Evolutionary conservation across 169 alveolate species (phyloP), one percentile per base, ranked within the genome.

Genomic region (Plasmodium sp.): DNA sequence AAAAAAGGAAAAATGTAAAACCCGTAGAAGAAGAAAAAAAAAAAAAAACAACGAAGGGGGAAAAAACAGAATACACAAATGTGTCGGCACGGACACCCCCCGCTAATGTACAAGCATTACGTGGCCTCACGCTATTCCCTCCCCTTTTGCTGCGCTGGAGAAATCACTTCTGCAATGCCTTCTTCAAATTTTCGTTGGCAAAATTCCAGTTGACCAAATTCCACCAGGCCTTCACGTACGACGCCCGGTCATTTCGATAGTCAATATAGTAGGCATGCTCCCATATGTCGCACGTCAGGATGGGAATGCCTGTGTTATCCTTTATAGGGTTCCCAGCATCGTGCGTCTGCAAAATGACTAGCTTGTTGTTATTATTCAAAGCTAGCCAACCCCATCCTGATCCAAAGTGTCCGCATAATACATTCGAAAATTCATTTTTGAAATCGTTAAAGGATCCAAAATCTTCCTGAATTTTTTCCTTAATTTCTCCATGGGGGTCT

Each of bases 361-460:
- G 96, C 84, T 98, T 98, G 45, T 98, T 98, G 85, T 96, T 95
- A 77, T 98, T 96, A 96, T 98, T 98, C 93, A 97, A 97, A 34
- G 98, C 99, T 51, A 99, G 97, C 99, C 99, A 99, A 56, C 99
- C 99, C 99, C 99, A 99, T 18, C 99, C 99, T 72, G 99, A 98
- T 22, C 99, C 99, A 94, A 98, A 98, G 77, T 97, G 98, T n/a
- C 98, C 98, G 22, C 97, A 95, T n/a, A 98, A 98, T 36, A 96
- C 92, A 73, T 95, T 90, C 31, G 98, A 92, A 94, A 98, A 98
- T 86, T 96, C 96, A 34, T 96, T 97, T 95, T 96, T 97, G 95
- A 98, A 98, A 45, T 94, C 81, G 39, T 93, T 97, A 79, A 98
- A 97, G 39, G 97, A 84, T 5, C 99, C 99, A 97, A 98, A 99